Base-by-base conservation (phyloP, 2,329 filamentous ascomycete genomes). In the Phialocephala sp. region DNA sequence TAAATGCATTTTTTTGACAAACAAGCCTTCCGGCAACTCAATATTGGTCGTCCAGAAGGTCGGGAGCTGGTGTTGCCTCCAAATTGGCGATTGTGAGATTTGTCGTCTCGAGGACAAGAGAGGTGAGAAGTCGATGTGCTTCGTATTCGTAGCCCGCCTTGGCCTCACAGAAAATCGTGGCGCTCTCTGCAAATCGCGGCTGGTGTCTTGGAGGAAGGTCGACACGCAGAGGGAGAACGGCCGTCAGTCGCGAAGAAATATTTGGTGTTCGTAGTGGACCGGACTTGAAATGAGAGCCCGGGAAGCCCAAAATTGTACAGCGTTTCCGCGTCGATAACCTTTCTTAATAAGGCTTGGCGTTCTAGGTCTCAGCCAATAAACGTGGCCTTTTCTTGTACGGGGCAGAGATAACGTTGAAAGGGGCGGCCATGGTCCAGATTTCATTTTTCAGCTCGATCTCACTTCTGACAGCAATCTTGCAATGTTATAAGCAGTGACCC, bases 1-100 rank as follows among this genome's bases (percentile, higher is more conserved):
- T 83, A 94, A 93, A 79, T 97, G 94, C 93, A 97, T 95, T 72
- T 73, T 82, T 74, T 69, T 39, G 54, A 47, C 54, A 50, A 54
- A 57, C 58, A 54, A 64, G 67, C 70, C 66, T 65, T 57, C 37
- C 41, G 52, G 61, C 64, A 43, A 37, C 60, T 39, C 50, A 43
- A 18, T 47, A n/a, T 58, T 60, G 18, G 32, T 52, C 18, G 39
- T 36, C 50, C 37, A 58, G 20, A 52, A 12, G 47, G n/a, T 39
- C 32, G 37, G 59, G 36, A 37, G 27, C 27, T 45, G 45, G 56
- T 41, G 61, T 41, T 5, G 27, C 8, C 43, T 15, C 45, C n/a
- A 24, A 56, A 55, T 56, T 37, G 61, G 43, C 18, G 39, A 24
- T 47, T 52, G n/a, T 24, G 47, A 55, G 14, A 20, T 24, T 55